These are phyloP conservation scores for Trametes versicolor DNA, from an alignment of 1,284 basidiomycete species.

Conservation along the genomic window DNA sequence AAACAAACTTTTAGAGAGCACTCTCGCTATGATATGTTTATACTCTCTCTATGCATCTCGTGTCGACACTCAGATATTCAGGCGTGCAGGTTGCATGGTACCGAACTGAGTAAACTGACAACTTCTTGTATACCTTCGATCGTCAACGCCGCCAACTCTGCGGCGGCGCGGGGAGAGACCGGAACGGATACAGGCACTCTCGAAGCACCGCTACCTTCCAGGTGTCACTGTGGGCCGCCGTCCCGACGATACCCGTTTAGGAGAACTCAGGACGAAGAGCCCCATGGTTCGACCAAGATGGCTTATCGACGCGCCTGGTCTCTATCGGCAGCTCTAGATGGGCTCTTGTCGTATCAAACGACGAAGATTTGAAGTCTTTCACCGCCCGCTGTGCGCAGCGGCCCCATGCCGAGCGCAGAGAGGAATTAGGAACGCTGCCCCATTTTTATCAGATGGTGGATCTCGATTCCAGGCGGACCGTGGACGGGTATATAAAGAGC, in stretches of 20 bases:
- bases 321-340: slow-evolving; percentile 21
- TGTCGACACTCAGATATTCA: too few relatives aligned
- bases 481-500: slow-evolving; percentile 23
- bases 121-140: too few relatives aligned
- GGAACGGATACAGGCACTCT: too few relatives aligned
- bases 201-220: too few relatives aligned
- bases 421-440: neutral
- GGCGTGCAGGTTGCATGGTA: too few relatives aligned
- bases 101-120: too few relatives aligned
- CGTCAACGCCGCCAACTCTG: too few relatives aligned
- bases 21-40: too few relatives aligned
- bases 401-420: slow-evolving; percentile 11
- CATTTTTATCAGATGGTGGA: slow-evolving; percentile 29
- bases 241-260: neutral
- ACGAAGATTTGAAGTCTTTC: slow-evolving; percentile 9
- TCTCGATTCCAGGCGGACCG: slow-evolving; percentile 12
- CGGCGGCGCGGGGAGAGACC: too few relatives aligned
- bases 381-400: slow-evolving; percentile 10
- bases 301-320: slow-evolving; percentile 20
- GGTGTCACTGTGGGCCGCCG: neutral
- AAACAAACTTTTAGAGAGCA: too few relatives aligned
- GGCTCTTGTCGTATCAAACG: slow-evolving; percentile 17
- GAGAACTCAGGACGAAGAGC: neutral
- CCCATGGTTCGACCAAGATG: slow-evolving; percentile 2
- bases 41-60: too few relatives aligned